Percentiles rank a stretch among this genome's conserved stretches.
Conservation (phyloP, 192 early-diverging fungal genomes). For the Coemansia aciculifera region DNA sequence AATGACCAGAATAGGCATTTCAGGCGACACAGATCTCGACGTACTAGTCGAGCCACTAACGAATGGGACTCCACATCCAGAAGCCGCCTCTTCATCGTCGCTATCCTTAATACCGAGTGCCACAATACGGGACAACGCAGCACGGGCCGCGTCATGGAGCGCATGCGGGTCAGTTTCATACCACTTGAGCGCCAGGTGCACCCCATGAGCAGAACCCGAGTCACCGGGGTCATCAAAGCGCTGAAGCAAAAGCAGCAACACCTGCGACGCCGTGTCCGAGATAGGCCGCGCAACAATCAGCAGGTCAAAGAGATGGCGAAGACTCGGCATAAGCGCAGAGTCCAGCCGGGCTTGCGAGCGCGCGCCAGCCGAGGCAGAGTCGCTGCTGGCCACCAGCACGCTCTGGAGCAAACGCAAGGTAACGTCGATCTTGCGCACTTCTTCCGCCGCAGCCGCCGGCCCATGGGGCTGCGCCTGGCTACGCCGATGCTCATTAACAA, state of each 20-base stretch:
- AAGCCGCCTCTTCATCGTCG: background rate
- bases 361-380: background rate
- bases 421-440: conserved; percentile 28
- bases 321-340: conserved; percentile 22
- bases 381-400: conserved; percentile 21
- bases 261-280: conserved; percentile 36
- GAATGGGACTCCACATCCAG: background rate
- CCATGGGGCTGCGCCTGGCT: background rate
- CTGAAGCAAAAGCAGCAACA: conserved; percentile 34
- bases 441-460: background rate
- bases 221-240: conserved; percentile 29
- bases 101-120: conserved; percentile 13
- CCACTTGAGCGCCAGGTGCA: conserved; percentile 14
- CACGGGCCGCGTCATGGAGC: conserved; percentile 21
- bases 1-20: conserved; percentile 44
- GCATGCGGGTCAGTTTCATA: conserved; percentile 31
- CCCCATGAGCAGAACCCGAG: background rate
- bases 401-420: conserved; percentile 33
- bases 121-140: conserved; percentile 29
- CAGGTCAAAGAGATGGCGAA: conserved; percentile 40
- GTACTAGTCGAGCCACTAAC: background rate
- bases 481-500: conserved; percentile 8
- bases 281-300: conserved; percentile 37
- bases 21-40: conserved; percentile 30
- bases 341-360: conserved; percentile 10